Conservation (phyloP, 306 rosid genomes). For the Sicyos edulis region DNA sequence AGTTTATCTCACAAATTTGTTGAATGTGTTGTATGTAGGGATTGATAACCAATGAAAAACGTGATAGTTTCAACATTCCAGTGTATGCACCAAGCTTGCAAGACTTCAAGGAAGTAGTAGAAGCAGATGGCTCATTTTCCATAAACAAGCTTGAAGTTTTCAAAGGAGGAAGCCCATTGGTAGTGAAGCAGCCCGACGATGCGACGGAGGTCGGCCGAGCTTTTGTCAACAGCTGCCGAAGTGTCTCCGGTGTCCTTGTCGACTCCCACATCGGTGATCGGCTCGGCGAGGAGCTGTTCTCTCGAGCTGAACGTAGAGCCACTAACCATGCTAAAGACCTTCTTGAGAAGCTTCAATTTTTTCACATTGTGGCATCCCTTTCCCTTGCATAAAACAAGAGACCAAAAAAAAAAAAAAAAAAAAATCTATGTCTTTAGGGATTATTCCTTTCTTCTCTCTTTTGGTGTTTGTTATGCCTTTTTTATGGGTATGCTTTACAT, state of each 20-base stretch:
- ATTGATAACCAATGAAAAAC: slow-evolving; percentile 54
- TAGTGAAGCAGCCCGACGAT: slow-evolving; percentile 64
- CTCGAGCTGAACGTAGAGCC: slow-evolving; percentile 53
- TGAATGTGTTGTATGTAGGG: slow-evolving; percentile 37
- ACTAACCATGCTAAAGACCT: slow-evolving; percentile 57
- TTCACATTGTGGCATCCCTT: slow-evolving; percentile 89
- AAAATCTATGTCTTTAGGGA: neutral
- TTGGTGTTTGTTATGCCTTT: slow-evolving; percentile 13
- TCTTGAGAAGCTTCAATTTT: slow-evolving; percentile 75
- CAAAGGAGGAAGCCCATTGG: slow-evolving; percentile 96
- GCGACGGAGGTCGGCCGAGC: slow-evolving; percentile 64
- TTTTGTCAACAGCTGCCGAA: slow-evolving; percentile 65
- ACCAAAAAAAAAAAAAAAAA: neutral
- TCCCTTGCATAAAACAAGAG: slow-evolving; percentile 32
- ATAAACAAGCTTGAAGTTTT: slow-evolving; percentile 79
- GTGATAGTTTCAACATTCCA: slow-evolving; percentile 80
- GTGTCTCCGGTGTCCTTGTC: slow-evolving; percentile 75
- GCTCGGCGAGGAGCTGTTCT: slow-evolving; percentile 63
- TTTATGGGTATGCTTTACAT: neutral
- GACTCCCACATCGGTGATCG: slow-evolving; percentile 90
- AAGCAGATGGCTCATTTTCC: slow-evolving; percentile 68
- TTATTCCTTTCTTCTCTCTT: slow-evolving; percentile 8
- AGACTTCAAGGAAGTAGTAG: slow-evolving; percentile 87
- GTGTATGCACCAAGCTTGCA: slow-evolving; percentile 81
- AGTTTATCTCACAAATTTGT: neutral